phyloP scores from a whole-genome alignment of 169 alveolate species.

The Plasmodium ovale region DNA sequence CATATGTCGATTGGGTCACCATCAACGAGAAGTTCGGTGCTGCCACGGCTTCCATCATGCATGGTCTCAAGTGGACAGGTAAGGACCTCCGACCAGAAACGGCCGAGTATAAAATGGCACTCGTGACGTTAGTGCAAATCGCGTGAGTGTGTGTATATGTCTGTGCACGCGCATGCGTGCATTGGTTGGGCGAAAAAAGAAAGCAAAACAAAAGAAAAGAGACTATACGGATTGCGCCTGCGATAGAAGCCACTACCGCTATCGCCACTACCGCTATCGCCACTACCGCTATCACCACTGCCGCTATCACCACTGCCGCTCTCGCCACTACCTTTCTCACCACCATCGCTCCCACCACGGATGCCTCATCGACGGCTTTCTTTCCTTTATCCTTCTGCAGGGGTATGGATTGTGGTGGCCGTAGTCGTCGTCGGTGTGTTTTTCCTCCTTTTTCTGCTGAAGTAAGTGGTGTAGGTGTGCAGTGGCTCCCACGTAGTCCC shows the following conservation, averaged over 20 bases:
- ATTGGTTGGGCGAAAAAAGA: neutral
- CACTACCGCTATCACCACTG: no score
- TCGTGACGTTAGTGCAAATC: no score
- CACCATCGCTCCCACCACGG: no score
- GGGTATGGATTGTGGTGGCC: conserved; percentile 71
- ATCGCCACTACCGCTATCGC: no score
- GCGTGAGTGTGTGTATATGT: neutral
- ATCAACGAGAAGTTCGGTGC: conserved; percentile 87
- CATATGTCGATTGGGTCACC: conserved; percentile 92
- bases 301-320: no score
- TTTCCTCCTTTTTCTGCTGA: conserved; percentile 54
- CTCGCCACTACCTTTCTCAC: no score
- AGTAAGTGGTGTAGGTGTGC: neutral
- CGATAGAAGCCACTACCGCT: no score
- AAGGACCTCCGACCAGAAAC: no score
- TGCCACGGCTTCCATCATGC: conserved; percentile 87
- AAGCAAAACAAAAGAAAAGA: neutral
- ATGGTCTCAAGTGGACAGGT: conserved; percentile 86
- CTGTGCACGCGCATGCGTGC: neutral
- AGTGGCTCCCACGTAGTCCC: neutral
- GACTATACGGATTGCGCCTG: no score
- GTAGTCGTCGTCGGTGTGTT: conserved; percentile 39
- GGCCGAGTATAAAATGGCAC: no score
- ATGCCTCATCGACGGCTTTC: no score
- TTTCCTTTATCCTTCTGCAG: conserved; percentile 17